Evolutionary conservation across 2,329 filamentous ascomycete species (phyloP).

Genomic region (Leptosphaerulina australis): DNA sequence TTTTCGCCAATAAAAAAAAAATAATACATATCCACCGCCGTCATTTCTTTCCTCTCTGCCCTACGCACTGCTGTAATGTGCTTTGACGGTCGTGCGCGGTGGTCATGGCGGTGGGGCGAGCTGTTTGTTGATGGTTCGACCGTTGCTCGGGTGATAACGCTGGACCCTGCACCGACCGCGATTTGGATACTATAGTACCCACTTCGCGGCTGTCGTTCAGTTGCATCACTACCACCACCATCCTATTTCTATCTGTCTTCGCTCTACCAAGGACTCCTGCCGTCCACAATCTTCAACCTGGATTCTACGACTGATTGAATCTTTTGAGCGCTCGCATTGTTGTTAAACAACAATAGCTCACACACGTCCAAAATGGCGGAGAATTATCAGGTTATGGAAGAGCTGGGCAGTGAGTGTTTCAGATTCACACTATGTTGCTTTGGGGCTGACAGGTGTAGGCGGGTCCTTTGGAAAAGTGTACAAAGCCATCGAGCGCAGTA

Average conservation of each 20-base stretch:
- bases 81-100: conserved; percentile 13
- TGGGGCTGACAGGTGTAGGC: conserved; percentile 59
- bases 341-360: conserved; percentile 24
- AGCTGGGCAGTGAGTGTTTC: conserved; percentile 78
- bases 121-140: conserved; percentile 33
- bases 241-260: conserved; percentile 39
- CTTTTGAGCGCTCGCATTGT: conserved; percentile 26
- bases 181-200: conserved; percentile 1
- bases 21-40: conserved; percentile 1
- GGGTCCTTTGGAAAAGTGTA: conserved; percentile 97
- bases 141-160: conserved; percentile 37
- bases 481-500: conserved; percentile 90
- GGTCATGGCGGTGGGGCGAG: conserved; percentile 29
- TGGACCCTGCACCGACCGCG: conserved; percentile 23
- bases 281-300: conserved; percentile 33
- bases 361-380: conserved; percentile 67
- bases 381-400: conserved; percentile 93
- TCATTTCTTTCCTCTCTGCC: neutral
- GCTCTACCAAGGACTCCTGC: conserved; percentile 31
- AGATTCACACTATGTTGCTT: neutral
- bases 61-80: conserved; percentile 8
- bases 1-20: neutral
- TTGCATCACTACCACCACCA: conserved; percentile 21
- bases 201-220: conserved; percentile 3
- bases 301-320: conserved; percentile 19